These are phyloP conservation scores for Solanum appendiculatum DNA, from an alignment of 257 asterid species.

Conservation along the genomic window DNA sequence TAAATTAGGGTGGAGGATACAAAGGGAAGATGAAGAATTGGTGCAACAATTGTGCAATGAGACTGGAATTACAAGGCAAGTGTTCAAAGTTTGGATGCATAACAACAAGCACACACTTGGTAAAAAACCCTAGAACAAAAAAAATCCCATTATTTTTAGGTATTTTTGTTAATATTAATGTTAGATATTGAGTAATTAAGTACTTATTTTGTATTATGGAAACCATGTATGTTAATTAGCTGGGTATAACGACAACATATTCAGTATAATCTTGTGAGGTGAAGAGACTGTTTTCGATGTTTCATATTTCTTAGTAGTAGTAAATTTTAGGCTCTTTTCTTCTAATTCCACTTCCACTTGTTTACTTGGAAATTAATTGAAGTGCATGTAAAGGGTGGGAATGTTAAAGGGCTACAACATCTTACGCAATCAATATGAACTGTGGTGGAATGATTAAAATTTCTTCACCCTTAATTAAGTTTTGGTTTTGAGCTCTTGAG, in stretches of 20 bases:
- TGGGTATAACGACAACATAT: neutral
- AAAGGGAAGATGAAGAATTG: slow-evolving; percentile 13
- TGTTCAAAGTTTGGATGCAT: slow-evolving; percentile 20
- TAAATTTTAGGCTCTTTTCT: neutral
- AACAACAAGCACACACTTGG: slow-evolving; percentile 18
- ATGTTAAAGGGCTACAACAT: neutral
- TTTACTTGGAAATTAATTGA: neutral
- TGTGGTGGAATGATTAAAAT: neutral
- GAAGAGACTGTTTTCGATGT: neutral
- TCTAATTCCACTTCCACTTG: neutral
- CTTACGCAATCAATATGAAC: too few species aligned
- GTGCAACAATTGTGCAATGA: slow-evolving; percentile 15
- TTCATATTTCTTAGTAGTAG: neutral
- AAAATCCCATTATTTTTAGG: neutral
- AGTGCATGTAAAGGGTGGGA: neutral
- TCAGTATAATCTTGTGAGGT: neutral
- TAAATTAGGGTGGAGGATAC: slow-evolving; percentile 11
- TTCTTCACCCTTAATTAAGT: neutral
- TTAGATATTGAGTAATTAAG: neutral
- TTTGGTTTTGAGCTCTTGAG: neutral
- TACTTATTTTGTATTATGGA: neutral
- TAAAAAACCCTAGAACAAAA: slow-evolving; percentile 2
- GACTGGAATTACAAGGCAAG: slow-evolving; percentile 7
- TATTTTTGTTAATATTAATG: neutral
- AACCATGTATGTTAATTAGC: neutral